Percentiles rank a stretch among this genome's conserved stretches.
Evolutionary conservation across 164 flowering plant genomes (phyloP).

Genomic region (Liquidambar formosana): DNA sequence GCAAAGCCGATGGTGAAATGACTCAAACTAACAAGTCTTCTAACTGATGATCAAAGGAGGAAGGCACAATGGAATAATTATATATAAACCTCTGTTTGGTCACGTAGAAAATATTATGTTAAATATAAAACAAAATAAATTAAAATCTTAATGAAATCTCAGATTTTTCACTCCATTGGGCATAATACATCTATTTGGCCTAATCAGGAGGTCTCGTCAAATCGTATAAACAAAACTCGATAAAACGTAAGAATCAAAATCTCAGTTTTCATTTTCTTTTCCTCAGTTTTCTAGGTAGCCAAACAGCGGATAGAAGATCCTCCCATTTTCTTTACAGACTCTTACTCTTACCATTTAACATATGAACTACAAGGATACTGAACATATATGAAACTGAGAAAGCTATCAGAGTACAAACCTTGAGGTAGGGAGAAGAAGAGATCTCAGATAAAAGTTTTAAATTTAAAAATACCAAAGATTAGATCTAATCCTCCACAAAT

Average conservation of each 20-base stretch:
- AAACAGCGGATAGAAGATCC: not conserved
- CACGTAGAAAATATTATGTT: not conserved
- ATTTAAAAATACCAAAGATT: not conserved
- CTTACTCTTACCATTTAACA: too few relatives aligned
- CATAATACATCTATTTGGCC: not conserved
- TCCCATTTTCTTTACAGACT: not conserved
- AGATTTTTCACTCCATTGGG: not conserved
- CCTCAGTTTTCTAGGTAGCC: not conserved
- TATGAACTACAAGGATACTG: too few relatives aligned
- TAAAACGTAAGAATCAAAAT: not conserved
- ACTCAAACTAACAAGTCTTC: not conserved
- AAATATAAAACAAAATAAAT: too few relatives aligned
- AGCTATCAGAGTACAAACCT: too few relatives aligned
- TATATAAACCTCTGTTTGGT: not conserved
- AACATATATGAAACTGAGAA: too few relatives aligned
- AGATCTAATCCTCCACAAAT: not conserved
- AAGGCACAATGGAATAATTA: not conserved
- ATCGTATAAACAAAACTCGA: not conserved
- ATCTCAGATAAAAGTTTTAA: not conserved
- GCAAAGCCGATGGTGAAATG: conserved; percentile 16
- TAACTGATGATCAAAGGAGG: not conserved
- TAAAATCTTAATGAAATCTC: too few relatives aligned
- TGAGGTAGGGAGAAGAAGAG: not conserved
- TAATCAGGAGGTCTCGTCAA: not conserved
- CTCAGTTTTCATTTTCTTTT: not conserved